Conservation (phyloP, 345 rosid species). For the Gossypium sturtianum region DNA sequence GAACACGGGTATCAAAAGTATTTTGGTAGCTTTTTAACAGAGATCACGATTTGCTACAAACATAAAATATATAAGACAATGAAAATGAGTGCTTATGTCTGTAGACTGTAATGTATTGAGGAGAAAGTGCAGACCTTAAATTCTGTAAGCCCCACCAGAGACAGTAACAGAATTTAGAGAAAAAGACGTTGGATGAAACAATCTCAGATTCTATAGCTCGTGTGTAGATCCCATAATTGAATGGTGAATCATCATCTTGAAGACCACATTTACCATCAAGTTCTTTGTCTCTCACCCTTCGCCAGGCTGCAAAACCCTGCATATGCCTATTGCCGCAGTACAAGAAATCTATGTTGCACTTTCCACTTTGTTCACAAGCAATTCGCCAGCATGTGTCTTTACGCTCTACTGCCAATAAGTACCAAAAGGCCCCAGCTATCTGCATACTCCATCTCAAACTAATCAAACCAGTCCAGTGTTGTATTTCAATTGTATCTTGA, state of each 20-base stretch:
- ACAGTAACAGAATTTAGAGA: slow-evolving; percentile 67
- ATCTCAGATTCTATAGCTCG: slow-evolving; percentile 63
- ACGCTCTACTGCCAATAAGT: slow-evolving; percentile 73
- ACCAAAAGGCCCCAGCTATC: slow-evolving; percentile 86
- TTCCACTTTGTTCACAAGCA: slow-evolving; percentile 43
- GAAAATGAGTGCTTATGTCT: neutral
- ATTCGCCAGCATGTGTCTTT: slow-evolving; percentile 62
- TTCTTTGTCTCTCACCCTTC: slow-evolving; percentile 30
- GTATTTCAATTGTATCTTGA: neutral
- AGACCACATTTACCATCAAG: slow-evolving; percentile 40
- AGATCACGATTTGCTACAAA: neutral
- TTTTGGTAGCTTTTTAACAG: neutral
- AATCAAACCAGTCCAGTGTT: neutral
- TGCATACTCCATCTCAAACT: slow-evolving; percentile 21
- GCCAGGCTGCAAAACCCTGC: slow-evolving; percentile 50
- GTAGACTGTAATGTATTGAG: neutral
- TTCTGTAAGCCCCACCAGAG: slow-evolving; percentile 96
- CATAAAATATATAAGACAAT: neutral
- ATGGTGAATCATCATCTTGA: slow-evolving; percentile 24
- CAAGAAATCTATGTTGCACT: slow-evolving; percentile 40
- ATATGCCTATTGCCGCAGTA: slow-evolving; percentile 57
- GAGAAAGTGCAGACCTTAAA: slow-evolving; percentile 46
- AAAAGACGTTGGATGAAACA: slow-evolving; percentile 38
- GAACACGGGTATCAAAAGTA: neutral
- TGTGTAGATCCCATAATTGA: slow-evolving; percentile 67